Percentiles rank a stretch among this genome's conserved stretches.
phyloP scores from a whole-genome alignment of 148 eudicot species.

The Gaultheria prostrata region DNA sequence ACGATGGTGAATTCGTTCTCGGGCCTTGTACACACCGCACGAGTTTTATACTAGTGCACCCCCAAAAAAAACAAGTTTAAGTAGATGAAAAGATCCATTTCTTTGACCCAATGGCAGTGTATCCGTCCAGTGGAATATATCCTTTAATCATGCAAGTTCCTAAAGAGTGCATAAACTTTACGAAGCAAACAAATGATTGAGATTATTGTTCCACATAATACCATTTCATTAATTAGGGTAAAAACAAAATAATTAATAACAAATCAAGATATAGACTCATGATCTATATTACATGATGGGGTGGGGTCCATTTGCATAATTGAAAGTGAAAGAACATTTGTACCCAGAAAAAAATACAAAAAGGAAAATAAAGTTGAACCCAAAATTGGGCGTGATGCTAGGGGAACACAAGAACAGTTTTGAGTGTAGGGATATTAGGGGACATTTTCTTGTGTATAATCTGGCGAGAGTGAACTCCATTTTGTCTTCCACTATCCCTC shows the following conservation, averaged over 20 bases:
- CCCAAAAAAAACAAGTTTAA: neutral
- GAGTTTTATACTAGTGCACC: too few species aligned
- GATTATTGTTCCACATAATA: slow-evolving; percentile 23
- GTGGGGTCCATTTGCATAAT: slow-evolving; percentile 24
- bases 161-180: slow-evolving; percentile 18
- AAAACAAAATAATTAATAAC: slow-evolving; percentile 3
- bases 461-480: slow-evolving; percentile 19
- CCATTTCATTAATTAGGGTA: slow-evolving; percentile 10
- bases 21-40: too few species aligned
- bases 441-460: slow-evolving; percentile 26
- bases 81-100: neutral
- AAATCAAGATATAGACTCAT: neutral
- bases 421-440: slow-evolving; percentile 34
- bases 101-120: neutral
- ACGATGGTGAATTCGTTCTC: too few species aligned
- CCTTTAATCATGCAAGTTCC: neutral
- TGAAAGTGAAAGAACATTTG: slow-evolving; percentile 23
- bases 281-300: neutral
- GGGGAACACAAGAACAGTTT: slow-evolving; percentile 26
- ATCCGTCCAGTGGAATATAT: neutral
- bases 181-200: slow-evolving; percentile 44
- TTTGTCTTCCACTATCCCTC: slow-evolving; percentile 23
- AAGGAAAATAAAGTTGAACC: neutral
- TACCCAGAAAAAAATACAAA: neutral
- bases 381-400: slow-evolving; percentile 26